A percentile compares a stretch with the other conserved stretches of the same genome.
phyloP scores from a whole-genome alignment of 345 rosid species.

The Dimocarpus longan region DNA sequence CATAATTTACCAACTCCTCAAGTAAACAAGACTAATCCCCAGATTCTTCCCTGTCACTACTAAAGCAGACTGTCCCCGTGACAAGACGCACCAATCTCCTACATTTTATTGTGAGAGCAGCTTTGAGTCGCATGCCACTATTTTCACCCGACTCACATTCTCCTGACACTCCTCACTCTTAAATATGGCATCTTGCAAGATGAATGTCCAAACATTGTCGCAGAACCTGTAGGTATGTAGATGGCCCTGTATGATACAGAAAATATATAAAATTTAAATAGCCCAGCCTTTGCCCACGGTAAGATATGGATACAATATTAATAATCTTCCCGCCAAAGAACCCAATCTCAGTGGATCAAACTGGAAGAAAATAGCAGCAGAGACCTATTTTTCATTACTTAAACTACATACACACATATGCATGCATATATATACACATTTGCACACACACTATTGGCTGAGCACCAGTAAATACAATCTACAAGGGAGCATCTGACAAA shows the following conservation, averaged over 20 bases:
- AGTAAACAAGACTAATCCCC: not conserved
- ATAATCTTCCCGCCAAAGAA: not conserved
- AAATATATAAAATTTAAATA: not conserved
- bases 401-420: not conserved
- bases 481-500: too few species aligned
- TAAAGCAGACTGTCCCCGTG: not conserved
- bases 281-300: not conserved
- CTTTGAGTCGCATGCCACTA: conserved; percentile 98
- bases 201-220: conserved; percentile 99
- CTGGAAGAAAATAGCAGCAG: not conserved
- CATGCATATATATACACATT: not conserved
- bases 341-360: not conserved
- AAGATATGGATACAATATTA: not conserved
- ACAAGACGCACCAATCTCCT: conserved; percentile 10
- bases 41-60: conserved; percentile 17
- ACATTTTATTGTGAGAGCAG: conserved; percentile 67
- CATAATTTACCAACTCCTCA: conserved; percentile 9
- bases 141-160: conserved; percentile 77
- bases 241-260: conserved; percentile 70
- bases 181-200: conserved; percentile 70
- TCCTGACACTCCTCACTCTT: conserved; percentile 71
- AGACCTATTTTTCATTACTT: not conserved
- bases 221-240: conserved; percentile 98
- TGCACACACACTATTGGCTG: not conserved
- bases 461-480: not conserved